Base-by-base conservation (phyloP, 2,329 filamentous ascomycete species). In the Neurospora sp. region DNA sequence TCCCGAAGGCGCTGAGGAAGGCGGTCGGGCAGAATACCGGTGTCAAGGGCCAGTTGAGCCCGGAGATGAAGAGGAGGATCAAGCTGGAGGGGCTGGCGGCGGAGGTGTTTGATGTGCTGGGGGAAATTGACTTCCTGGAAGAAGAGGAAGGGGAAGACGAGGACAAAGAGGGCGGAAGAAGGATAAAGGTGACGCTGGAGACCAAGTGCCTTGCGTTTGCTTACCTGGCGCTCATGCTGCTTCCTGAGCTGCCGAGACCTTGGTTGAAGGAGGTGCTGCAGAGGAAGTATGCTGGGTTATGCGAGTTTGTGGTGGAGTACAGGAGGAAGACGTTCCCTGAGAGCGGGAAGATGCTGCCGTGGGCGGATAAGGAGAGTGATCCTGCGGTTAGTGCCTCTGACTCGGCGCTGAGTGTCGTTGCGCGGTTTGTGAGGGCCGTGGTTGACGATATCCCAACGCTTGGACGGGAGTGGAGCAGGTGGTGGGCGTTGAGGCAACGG, bases 151-250 rank as follows among this genome's bases (percentile, higher is more conserved):
- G 81, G 11, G 79, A 81, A 8, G 77, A 81, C 0, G 76, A 28
- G 11, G 57, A 38, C 5, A 19, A 15, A 17, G 52, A 38, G 17
- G 43, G 28, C 1, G 23, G 17, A 11, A 11, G 3, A n/a, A 46
- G 38, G 36, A 41, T 38, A 15, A 76, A 28, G 15, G 66, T 72
- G 6, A 69, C 70, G n/a, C 84, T 87, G 0, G 88, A 87, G 2
- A 88, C 86, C 69, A 80, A 97, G 79, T 97, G 92, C 77, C 79
- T 97, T 66, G 89, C 88, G 0, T 87, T 92, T 75, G 96, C 90
- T 11, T 97, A 96, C 78, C 82, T 98, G 41, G 85, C 88, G 1
- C 81, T 97, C 67, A 91, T 96, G 82, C 82, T 91, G 23, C 71
- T 77, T 66, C 78, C 79, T 8, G 76, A 77, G 17, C 75, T 80